Base-by-base conservation (phyloP, 2,329 filamentous ascomycete species). In the Teratosphaeria viscida region DNA sequence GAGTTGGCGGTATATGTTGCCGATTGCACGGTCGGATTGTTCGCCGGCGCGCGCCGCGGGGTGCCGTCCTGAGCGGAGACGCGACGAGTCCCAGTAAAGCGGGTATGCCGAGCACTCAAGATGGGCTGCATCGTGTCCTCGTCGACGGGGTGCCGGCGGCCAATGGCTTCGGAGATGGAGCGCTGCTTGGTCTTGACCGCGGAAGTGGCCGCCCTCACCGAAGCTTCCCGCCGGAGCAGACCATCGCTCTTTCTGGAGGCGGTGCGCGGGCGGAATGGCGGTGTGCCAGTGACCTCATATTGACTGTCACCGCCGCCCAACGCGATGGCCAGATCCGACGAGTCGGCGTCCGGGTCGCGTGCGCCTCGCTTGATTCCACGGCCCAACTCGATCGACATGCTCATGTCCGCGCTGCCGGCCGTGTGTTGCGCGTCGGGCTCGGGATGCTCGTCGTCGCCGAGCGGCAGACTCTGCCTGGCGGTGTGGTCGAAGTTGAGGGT, bases 141-240 rank as follows among this genome's bases (percentile, higher is more conserved):
- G 53, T 83, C 80, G 54, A 79, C 79, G 29, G 77, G 74, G 5
- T 77, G 77, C 2, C 81, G 75, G 65, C 77, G 80, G 1, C 80
- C 78, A 62, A 85, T 80, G 65, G 81, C 76, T 55, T 84, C 79
- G n/a, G 80, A 79, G 11, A 84, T 73, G 2, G 79, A 77, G 23
- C 78, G 78, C 35, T 77, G 78, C 70, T 78, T 61, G 35, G 47
- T 54, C 55, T 64, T 61, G 54, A 64, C 67, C 10, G 64, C 70
- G 14, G 73, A 65, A 53, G 75, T 76, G 14, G 76, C 77, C 61
- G 75, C 73, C 62, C 77, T 71, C 39, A 78, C 67, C 19, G 78
- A 75, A n/a, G 76, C 76, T 64, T 78, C 75, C 61, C 75, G 74
- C 63, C 76, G 71, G 39, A 78, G 72, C 52, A 68, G 74, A 27